Percentiles rank a stretch among this genome's conserved stretches.
Evolutionary conservation across 345 rosid genomes (phyloP).

Genomic region (Sonneratia caseolaris): DNA sequence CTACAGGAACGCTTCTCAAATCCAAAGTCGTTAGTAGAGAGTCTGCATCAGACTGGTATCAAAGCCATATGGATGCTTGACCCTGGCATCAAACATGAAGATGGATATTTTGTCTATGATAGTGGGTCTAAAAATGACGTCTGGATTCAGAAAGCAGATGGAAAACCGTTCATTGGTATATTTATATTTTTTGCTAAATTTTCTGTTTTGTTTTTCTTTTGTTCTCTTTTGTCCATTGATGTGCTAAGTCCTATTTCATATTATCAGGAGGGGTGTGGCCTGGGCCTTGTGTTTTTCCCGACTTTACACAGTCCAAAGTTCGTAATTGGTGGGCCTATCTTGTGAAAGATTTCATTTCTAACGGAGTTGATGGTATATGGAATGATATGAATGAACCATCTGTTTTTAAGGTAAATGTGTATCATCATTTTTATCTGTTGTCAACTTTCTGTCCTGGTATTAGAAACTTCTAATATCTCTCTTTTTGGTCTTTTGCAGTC

Average conservation of each 20-base stretch:
- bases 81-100: conserved; percentile 81
- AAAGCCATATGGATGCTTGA: conserved; percentile 97
- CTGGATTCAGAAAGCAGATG: conserved; percentile 65
- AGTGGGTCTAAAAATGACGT: conserved; percentile 53
- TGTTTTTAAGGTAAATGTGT: conserved; percentile 56
- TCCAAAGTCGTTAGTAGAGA: conserved; percentile 49
- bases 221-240: background rate
- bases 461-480: conserved; percentile 6
- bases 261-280: conserved; percentile 92
- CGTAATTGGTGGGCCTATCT: conserved; percentile 86
- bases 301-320: conserved; percentile 62
- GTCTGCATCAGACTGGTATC: conserved; percentile 57
- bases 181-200: background rate
- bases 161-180: conserved; percentile 56
- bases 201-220: background rate
- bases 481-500: conserved; percentile 26
- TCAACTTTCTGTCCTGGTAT: conserved; percentile 1
- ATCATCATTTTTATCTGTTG: background rate
- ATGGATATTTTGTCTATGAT: conserved; percentile 56
- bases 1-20: conserved; percentile 59
- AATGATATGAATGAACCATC: conserved; percentile 97
- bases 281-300: conserved; percentile 85
- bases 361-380: conserved; percentile 97
- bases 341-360: conserved; percentile 64
- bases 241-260: conserved; percentile 2